These are phyloP conservation scores for Candida xyloterini DNA, from an alignment of 805 yeast genomes.

Conservation along the genomic window DNA sequence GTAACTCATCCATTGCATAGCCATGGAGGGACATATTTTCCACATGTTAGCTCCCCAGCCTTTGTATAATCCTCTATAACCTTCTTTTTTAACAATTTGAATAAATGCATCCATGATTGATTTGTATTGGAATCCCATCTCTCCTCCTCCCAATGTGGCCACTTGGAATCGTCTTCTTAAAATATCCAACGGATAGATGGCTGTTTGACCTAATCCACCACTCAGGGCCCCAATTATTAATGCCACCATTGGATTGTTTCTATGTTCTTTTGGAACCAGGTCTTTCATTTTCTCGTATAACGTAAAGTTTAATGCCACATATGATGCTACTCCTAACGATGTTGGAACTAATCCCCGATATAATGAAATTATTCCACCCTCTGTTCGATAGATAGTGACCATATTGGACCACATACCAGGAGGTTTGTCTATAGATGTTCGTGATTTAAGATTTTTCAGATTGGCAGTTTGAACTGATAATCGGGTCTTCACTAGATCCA, in stretches of 20 bases:
- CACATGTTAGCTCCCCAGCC: conserved; percentile 78
- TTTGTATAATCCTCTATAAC: conserved; percentile 66
- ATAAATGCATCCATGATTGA: conserved; percentile 71
- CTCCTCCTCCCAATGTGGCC: conserved; percentile 71
- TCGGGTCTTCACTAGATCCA: conserved; percentile 88
- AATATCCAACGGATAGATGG: conserved; percentile 89
- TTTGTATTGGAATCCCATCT: conserved; percentile 79
- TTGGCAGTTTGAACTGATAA: conserved; percentile 84
- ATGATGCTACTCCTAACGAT: conserved; percentile 91
- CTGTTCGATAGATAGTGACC: conserved; percentile 57
- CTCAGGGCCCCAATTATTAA: conserved; percentile 78
- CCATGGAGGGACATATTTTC: conserved; percentile 94
- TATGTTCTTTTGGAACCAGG: conserved; percentile 33
- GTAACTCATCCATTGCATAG: conserved; percentile 87
- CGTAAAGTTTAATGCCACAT: conserved; percentile 89
- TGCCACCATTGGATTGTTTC: conserved; percentile 45
- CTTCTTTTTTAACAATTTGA: conserved; percentile 71
- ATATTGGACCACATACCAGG: conserved; percentile 70
- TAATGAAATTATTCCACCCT: conserved; percentile 78
- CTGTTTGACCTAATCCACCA: conserved; percentile 86
- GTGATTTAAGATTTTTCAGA: conserved; percentile 46
- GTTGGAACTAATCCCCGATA: conserved; percentile 91
- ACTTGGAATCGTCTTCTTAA: conserved; percentile 90
- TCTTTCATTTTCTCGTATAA: conserved; percentile 82
- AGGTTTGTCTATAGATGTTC: conserved; percentile 37